These are phyloP conservation scores for Sugiyamaella boreocaroliniensis DNA, from an alignment of 805 yeast genomes.

Conservation along the genomic window DNA sequence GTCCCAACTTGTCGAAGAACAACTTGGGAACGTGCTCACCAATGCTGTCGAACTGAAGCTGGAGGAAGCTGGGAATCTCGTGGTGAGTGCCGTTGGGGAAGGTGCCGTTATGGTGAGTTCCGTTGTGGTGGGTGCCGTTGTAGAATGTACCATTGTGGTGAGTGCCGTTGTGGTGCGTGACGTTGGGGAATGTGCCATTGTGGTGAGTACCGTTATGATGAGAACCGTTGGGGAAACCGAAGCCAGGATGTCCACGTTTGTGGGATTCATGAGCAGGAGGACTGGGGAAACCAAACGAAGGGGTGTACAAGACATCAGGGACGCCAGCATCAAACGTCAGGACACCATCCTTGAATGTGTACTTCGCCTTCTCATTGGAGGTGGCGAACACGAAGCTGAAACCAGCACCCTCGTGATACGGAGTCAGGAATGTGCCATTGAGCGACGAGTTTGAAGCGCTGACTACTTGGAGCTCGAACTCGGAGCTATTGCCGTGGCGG, in stretches of 20 bases:
- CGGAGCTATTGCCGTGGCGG: neutral
- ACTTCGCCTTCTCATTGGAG: neutral
- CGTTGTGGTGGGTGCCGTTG: neutral
- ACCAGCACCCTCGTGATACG: neutral
- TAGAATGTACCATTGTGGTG: neutral
- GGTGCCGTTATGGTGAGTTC: neutral
- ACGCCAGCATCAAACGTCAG: neutral
- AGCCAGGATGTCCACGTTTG: neutral
- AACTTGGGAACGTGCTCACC: neutral
- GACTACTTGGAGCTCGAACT: neutral
- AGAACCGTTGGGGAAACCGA: neutral
- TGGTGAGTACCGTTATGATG: neutral
- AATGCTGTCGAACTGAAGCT: neutral
- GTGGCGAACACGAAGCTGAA: neutral
- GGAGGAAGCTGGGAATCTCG: neutral
- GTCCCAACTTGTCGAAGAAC: neutral
- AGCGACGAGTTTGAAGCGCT: neutral
- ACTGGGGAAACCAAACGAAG: neutral
- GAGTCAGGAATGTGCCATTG: neutral
- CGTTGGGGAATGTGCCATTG: neutral
- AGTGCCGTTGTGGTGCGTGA: neutral
- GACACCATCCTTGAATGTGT: neutral
- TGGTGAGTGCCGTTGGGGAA: neutral
- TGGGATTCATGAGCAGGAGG: neutral
- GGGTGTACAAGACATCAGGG: neutral